A percentile compares a stretch with the other conserved stretches of the same genome.
Conservation (phyloP, 75 land plant genomes). For the Gnetum montanum region DNA sequence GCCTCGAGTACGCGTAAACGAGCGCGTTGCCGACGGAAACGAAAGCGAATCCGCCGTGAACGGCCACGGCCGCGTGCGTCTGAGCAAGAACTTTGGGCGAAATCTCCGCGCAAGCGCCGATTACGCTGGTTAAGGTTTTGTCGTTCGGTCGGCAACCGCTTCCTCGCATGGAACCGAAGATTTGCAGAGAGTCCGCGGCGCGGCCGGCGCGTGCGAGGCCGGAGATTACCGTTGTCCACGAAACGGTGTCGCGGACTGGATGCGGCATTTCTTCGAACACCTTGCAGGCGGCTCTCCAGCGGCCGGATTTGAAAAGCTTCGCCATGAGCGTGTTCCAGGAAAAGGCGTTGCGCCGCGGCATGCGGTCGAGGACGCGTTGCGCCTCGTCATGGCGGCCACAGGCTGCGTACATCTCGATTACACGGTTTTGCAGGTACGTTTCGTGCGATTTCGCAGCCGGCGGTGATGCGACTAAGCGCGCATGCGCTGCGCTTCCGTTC, state of each 20-base stretch:
- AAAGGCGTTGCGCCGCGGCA: constrained; percentile 18
- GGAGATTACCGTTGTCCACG: constrained; percentile 40
- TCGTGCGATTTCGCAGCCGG: too few relatives aligned
- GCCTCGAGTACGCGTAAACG: constrained; percentile 40
- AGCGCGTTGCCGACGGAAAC: constrained; percentile 21
- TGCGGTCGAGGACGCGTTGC: constrained; percentile 21
- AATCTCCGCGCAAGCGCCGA: constrained; percentile 31
- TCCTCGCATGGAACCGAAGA: constrained; percentile 10
- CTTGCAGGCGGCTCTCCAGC: constrained; percentile 8
- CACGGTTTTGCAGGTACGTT: constrained; percentile 3
- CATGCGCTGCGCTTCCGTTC: too few relatives aligned
- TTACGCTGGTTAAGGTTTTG: constrained; percentile 22
- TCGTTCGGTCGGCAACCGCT: constrained; percentile 10
- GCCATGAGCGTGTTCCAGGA: constrained; percentile 37
- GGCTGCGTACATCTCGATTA: constrained; percentile 15
- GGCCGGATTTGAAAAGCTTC: constrained; percentile 14
- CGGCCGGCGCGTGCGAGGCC: constrained; percentile 29
- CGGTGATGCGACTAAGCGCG: too few relatives aligned
- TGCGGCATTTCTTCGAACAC: constrained; percentile 20
- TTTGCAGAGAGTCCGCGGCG: constrained; percentile 8
- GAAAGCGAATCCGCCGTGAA: constrained; percentile 14
- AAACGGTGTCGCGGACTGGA: constrained; percentile 12
- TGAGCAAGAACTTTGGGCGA: constrained; percentile 9
- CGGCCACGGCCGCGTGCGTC: constrained; percentile 28
- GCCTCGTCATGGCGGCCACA: constrained; percentile 27